A percentile compares a stretch with the other conserved stretches of the same genome.
Conservation (phyloP, 75 land plant genomes). For the Cupressus sempervirens region DNA sequence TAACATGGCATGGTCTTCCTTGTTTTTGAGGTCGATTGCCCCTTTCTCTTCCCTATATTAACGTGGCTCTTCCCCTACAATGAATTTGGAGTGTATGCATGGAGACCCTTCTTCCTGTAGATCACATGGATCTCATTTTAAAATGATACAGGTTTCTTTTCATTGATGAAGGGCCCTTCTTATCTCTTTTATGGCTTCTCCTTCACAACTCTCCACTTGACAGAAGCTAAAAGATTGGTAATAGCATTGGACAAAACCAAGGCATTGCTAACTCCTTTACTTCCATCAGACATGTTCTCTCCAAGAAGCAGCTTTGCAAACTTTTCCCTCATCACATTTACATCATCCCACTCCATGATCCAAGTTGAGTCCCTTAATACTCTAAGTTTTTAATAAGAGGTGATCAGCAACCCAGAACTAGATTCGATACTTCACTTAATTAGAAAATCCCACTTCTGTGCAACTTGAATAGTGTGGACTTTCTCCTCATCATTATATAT, state of each 20-base stretch:
- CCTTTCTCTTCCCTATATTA: too few relatives aligned
- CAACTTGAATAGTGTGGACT: slow-evolving; percentile 20
- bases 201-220: too few relatives aligned
- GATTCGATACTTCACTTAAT: slow-evolving; percentile 59
- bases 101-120: too few relatives aligned
- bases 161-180: too few relatives aligned
- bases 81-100: too few relatives aligned
- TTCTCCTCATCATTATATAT: slow-evolving; percentile 43
- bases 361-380: slow-evolving; percentile 62
- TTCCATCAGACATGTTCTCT: slow-evolving; percentile 73
- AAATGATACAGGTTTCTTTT: too few relatives aligned
- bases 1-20: too few relatives aligned
- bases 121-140: too few relatives aligned
- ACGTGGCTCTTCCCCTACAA: too few relatives aligned
- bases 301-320: slow-evolving; percentile 76
- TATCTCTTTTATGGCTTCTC: too few relatives aligned
- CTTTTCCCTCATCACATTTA: slow-evolving; percentile 68
- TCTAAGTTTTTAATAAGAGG: slow-evolving; percentile 97
- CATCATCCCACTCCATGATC: slow-evolving; percentile 85
- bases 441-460: slow-evolving; percentile 73
- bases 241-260: slow-evolving; percentile 77
- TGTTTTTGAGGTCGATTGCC: too few relatives aligned
- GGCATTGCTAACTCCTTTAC: slow-evolving; percentile 54
- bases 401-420: slow-evolving; percentile 74
- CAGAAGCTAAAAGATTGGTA: slow-evolving; percentile 62